Evolutionary conservation across 495 filamentous ascomycete genomes (phyloP).

Genomic region (Penicillium soppii): DNA sequence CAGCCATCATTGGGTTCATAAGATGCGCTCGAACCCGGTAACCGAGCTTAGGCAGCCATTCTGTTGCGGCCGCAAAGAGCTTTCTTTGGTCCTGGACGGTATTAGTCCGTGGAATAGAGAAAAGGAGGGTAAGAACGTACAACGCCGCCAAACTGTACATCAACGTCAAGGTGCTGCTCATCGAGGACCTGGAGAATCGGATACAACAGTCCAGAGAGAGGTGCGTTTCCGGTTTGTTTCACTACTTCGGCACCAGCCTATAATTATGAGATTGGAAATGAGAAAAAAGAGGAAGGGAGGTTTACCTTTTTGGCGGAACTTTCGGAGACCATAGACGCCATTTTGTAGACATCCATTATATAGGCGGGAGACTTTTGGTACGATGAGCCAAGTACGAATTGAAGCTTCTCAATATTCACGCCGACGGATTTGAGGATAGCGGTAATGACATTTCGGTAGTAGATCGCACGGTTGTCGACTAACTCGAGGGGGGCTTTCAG

Average conservation of each 20-base stretch:
- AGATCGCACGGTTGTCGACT: constrained; percentile 73
- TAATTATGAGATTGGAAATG: constrained; percentile 46
- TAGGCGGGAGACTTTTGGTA: constrained; percentile 63
- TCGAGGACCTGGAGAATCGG: constrained; percentile 79
- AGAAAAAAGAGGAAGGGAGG: too few relatives aligned
- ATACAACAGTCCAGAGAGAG: constrained; percentile 61
- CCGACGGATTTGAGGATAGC: constrained; percentile 67
- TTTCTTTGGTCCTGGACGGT: constrained; percentile 71
- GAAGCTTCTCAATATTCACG: constrained; percentile 71
- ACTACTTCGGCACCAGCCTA: constrained; percentile 91
- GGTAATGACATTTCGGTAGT: constrained; percentile 67
- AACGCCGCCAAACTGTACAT: constrained; percentile 66
- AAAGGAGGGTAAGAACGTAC: constrained; percentile 28
- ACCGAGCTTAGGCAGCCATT: constrained; percentile 44
- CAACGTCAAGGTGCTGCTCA: constrained; percentile 83
- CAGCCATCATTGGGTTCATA: constrained; percentile 86
- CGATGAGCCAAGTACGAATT: constrained; percentile 79
- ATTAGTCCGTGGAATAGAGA: neutral
- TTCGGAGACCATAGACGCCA: constrained; percentile 39
- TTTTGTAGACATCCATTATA: constrained; percentile 42
- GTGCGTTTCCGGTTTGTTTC: constrained; percentile 68
- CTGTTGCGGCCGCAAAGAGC: constrained; percentile 76
- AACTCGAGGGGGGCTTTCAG: constrained; percentile 86
- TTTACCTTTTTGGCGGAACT: constrained; percentile 53
- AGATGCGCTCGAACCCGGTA: constrained; percentile 73